Conservation (phyloP, 805 yeast species). For the Yarrowia sp. region DNA sequence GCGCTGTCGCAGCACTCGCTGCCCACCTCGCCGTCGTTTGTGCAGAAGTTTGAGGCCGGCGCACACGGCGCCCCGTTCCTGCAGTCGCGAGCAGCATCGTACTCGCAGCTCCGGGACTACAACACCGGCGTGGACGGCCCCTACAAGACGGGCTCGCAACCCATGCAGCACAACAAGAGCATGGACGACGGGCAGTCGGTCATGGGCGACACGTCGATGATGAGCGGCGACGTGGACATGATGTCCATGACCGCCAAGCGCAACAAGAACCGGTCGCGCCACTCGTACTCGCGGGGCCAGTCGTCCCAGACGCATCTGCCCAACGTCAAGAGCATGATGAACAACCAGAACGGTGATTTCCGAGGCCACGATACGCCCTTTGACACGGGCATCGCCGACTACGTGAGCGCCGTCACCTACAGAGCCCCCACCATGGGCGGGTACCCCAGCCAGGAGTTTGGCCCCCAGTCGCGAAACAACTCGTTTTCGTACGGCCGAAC, state of each 20-base stretch:
- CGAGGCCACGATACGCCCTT: constrained; percentile 22
- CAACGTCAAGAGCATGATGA: constrained; percentile 12
- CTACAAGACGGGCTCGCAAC: constrained; percentile 6
- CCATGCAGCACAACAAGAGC: constrained; percentile 23
- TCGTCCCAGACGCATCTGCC: constrained; percentile 11
- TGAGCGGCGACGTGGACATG: constrained; percentile 34
- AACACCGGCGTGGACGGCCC: constrained; percentile 26
- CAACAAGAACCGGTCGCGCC: constrained; percentile 18
- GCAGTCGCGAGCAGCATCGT: constrained; percentile 21
- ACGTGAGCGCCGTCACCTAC: constrained; percentile 23
- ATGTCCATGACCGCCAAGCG: constrained; percentile 33
- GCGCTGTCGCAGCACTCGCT: constrained; percentile 13
- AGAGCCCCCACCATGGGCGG: constrained; percentile 23
- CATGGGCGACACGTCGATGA: constrained; percentile 18
- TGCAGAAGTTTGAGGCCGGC: constrained; percentile 20
- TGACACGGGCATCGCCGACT: constrained; percentile 24
- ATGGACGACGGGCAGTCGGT: constrained; percentile 16
- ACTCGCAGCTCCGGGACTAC: constrained; percentile 26
- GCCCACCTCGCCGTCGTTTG: constrained; percentile 21
- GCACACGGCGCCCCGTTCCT: constrained; percentile 24
- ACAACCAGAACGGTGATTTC: constrained; percentile 2
- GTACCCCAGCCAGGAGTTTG: constrained; percentile 19
- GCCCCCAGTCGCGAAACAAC: constrained; percentile 21
- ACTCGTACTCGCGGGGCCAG: constrained; percentile 15
- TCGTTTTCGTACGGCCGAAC: constrained; percentile 14